Conservation (phyloP, 371 early-diverging fungal species). For the Mucor piriformis region DNA sequence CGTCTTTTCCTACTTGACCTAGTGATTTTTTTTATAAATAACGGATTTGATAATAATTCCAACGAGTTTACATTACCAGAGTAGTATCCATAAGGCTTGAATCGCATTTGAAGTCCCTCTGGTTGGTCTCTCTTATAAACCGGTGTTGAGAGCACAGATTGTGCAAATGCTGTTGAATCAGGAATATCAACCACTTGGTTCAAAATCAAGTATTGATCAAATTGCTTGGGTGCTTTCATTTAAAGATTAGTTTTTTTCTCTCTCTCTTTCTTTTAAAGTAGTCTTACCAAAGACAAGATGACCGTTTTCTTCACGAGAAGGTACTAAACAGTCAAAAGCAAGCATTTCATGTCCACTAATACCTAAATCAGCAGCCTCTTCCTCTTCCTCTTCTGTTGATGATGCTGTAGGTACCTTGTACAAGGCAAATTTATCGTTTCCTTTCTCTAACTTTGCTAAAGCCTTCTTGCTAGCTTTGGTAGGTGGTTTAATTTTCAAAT, state of each 20-base stretch:
- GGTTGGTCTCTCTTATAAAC: slow-evolving; percentile 48
- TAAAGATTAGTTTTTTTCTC: background rate
- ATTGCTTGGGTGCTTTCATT: slow-evolving; percentile 33
- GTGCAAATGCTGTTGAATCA: slow-evolving; percentile 38
- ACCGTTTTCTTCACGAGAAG: slow-evolving; percentile 37
- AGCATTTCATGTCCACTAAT: slow-evolving; percentile 59
- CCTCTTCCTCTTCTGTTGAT: slow-evolving; percentile 15
- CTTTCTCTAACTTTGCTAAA: slow-evolving; percentile 36
- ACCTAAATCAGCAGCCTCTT: slow-evolving; percentile 30
- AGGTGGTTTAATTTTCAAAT: slow-evolving; percentile 34
- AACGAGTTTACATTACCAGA: no score
- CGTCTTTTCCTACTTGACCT: slow-evolving; percentile 2
- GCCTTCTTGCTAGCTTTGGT: slow-evolving; percentile 14
- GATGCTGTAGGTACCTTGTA: slow-evolving; percentile 34
- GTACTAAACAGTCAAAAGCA: slow-evolving; percentile 43
- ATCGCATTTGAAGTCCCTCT: slow-evolving; percentile 50
- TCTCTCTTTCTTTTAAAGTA: background rate
- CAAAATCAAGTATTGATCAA: slow-evolving; percentile 43
- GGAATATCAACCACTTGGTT: slow-evolving; percentile 49
- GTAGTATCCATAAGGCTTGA: slow-evolving; percentile 50
- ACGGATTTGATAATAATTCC: no score
- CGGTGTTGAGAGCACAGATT: slow-evolving; percentile 40
- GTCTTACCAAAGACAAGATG: slow-evolving; percentile 37
- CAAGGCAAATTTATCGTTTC: slow-evolving; percentile 30
- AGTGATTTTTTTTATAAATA: no score